Percentiles rank a stretch among this genome's conserved stretches.
phyloP scores from a whole-genome alignment of 2,329 filamentous ascomycete species.

The Diplodia sapinea region DNA sequence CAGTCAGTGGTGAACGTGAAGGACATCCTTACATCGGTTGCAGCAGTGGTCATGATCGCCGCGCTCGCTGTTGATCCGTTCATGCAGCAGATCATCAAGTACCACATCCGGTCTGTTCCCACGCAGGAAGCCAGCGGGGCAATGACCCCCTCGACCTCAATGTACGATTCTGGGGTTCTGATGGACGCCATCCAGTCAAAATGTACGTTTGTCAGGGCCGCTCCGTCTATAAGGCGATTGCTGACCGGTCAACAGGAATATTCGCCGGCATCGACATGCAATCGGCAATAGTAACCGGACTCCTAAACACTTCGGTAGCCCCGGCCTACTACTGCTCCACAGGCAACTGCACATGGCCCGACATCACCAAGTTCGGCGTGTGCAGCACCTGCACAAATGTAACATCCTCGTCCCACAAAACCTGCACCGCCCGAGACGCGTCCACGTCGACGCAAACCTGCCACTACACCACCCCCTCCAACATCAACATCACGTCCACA shows the following conservation, averaged over 20 bases:
- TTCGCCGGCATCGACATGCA: slow-evolving; percentile 4
- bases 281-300: background rate
- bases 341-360: slow-evolving; percentile 11
- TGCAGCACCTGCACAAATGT: slow-evolving; percentile 9
- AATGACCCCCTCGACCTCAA: background rate
- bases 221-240: background rate
- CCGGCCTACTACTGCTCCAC: background rate
- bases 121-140: background rate
- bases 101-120: background rate
- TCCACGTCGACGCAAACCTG: slow-evolving; percentile 4
- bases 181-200: background rate
- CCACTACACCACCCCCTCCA: background rate
- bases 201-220: background rate
- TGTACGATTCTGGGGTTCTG: background rate
- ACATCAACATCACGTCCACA: background rate
- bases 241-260: background rate
- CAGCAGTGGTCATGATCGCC: background rate
- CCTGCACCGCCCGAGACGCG: slow-evolving; percentile 2
- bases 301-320: background rate
- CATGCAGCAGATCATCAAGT: slow-evolving; percentile 18
- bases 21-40: background rate
- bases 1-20: background rate
- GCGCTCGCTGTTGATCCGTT: slow-evolving; percentile 1
- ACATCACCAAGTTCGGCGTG: background rate
- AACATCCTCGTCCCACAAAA: background rate